Percentiles rank a stretch among this genome's conserved stretches.
phyloP scores from a whole-genome alignment of 495 filamentous ascomycete species.

The Articulospora tetracladia region DNA sequence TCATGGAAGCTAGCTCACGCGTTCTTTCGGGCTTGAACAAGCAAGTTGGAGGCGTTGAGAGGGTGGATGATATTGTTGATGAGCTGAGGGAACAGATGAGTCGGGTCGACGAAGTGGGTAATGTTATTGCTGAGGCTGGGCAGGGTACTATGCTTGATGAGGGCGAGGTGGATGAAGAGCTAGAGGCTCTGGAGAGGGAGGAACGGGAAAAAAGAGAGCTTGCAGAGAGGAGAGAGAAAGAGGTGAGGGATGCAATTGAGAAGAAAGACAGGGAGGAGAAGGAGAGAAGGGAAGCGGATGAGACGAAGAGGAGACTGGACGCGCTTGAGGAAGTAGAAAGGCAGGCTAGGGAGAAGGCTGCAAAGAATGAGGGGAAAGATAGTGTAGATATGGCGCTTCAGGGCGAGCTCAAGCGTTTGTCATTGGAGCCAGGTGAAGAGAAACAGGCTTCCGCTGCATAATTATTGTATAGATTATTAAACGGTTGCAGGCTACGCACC shows the following conservation, averaged over 20 bases:
- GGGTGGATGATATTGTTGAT: slow-evolving; percentile 72
- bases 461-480: not conserved
- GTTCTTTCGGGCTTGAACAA: slow-evolving; percentile 71
- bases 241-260: slow-evolving; percentile 25
- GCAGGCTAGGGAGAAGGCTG: slow-evolving; percentile 26
- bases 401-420: slow-evolving; percentile 31
- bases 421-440: slow-evolving; percentile 26
- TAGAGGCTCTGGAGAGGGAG: slow-evolving; percentile 68
- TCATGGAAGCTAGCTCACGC: slow-evolving; percentile 73
- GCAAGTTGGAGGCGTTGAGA: slow-evolving; percentile 71
- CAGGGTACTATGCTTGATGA: slow-evolving; percentile 63
- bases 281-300: slow-evolving; percentile 14
- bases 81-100: slow-evolving; percentile 74
- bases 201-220: slow-evolving; percentile 48
- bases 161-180: slow-evolving; percentile 81
- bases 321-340: slow-evolving; percentile 37
- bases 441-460: slow-evolving; percentile 1
- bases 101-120: slow-evolving; percentile 77
- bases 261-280: not conserved
- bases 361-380: slow-evolving; percentile 23
- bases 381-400: slow-evolving; percentile 19
- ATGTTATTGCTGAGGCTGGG: slow-evolving; percentile 62
- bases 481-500: not conserved
- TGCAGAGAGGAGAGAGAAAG: slow-evolving; percentile 32
- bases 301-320: slow-evolving; percentile 29